Conservation (phyloP, 2,329 filamentous ascomycete species). For the Penicillium carneum region DNA sequence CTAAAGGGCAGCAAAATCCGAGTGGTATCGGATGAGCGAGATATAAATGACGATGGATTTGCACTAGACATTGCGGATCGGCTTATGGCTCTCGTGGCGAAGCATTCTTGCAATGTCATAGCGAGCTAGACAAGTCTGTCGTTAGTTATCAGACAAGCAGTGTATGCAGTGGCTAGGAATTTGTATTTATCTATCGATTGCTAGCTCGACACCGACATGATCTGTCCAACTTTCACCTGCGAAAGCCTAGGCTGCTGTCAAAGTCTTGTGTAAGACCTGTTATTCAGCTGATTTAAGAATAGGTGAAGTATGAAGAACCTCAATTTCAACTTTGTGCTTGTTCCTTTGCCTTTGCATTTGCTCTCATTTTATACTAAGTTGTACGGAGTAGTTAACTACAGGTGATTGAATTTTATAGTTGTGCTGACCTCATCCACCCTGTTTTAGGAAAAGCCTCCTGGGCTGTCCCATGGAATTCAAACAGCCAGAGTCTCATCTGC, state of each 20-base stretch:
- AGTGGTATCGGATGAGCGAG: too few relatives aligned
- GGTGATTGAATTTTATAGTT: background rate
- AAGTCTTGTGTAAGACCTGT: too few relatives aligned
- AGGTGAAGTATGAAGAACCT: background rate
- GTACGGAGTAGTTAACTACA: too few relatives aligned
- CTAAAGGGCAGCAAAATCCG: too few relatives aligned
- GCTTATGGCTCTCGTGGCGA: too few relatives aligned
- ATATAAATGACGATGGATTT: too few relatives aligned
- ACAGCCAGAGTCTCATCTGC: background rate
- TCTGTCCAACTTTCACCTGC: background rate
- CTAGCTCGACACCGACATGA: background rate
- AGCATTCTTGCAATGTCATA: too few relatives aligned
- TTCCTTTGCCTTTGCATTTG: background rate
- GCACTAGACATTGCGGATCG: too few relatives aligned
- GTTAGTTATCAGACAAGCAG: too few relatives aligned
- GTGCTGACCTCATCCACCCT: slow-evolving; percentile 16
- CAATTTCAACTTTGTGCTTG: background rate
- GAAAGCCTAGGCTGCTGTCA: background rate
- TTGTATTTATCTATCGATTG: background rate
- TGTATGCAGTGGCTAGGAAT: too few relatives aligned
- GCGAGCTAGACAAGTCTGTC: too few relatives aligned
- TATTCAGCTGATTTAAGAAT: background rate
- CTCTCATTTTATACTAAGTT: background rate
- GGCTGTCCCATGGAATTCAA: background rate
- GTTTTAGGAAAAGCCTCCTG: slow-evolving; percentile 1